Evolutionary conservation across 805 yeast species (phyloP), one percentile per base, ranked within the genome.

Genomic region (Cyberlindnera xishuangbannaensis): DNA sequence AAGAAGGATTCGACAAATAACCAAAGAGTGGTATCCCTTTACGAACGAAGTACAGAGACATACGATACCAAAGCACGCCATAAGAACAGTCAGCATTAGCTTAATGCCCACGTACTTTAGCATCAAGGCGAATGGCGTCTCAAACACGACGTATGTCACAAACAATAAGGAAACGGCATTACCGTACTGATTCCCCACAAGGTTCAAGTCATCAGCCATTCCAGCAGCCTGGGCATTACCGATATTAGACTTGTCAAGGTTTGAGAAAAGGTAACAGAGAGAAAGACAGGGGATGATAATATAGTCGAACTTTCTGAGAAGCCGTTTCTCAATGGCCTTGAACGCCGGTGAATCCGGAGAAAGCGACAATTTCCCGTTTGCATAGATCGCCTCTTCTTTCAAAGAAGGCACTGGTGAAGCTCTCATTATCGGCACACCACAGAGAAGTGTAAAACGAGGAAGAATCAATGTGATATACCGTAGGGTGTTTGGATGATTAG

Each of bases 211-310:
- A 18, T 57, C 56, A 0, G 61, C 51, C 40, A 74, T 43, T 4
- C 81, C 80, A 11, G 76, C 78, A 3, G 70, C 61, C 26, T 63
- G 63, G 8, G 80, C 80, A 47, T 75, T 75, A 44, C 80, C 79
- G 34, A 75, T 71, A 47, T 73, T 74, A 11, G 77, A 69, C 39
- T 72, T 63, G 51, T 75, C 81, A 36, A 75, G 53, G 30, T 64
- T 61, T 4, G 75, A 65, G 28, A 67, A 55, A 36, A 71, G 62
- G 47, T 69, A 71, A 27, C 66, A 51, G 15, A 62, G 37, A 7
- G 65, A 52, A 36, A 70, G 51, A 34, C 69, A 49, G 1, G 76
- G 74, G 29, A 70, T 53, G 11, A 69, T 45, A 29, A 57, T 58
- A 29, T 50, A 44, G 43, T 71, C 76, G 50, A 69, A 56, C 44